Evolutionary conservation across 1,139 yeast genomes (phyloP), one percentile per base, ranked within the genome.

Genomic region (Zhuliangozyma blackwelliae): DNA sequence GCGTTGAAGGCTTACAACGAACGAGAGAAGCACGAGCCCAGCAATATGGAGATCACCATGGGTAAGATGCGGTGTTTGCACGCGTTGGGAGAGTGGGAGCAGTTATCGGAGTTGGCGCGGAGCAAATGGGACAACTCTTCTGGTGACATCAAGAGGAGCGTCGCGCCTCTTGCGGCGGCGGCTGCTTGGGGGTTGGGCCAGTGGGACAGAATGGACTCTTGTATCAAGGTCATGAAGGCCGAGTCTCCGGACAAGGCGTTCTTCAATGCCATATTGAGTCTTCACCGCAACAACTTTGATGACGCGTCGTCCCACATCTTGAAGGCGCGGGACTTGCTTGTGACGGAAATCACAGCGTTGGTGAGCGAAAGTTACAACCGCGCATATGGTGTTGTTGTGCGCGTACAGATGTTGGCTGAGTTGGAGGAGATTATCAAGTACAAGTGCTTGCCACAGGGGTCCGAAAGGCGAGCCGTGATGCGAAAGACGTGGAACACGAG

Each of bases 171-270:
- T 38, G 98, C 98, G 0, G 98, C 97, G 0, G 97, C 97, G 2
- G 97, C 98, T 1, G 88, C 97, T 1, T 92, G 98, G 98, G 97
- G 97, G n/a, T 68, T 92, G 34, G 92, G 92, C 2, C 94, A 88
- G 56, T 94, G 98, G 98, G 97, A 89, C 51, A 73, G 88, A 51
- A 90, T 94, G 92, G 97, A 88, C 53, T 76, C 85, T 8, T 94
- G 90, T 52, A 89, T 90, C 40, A 71, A 79, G 43, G 96, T 86
- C 0, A 88, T 94, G 95, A 88, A 88, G 48, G 67, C 79, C 1
- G 96, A 88, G 46, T 86, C 96, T 3, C 96, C 97, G 0, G 97
- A 94, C 53, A 79, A 89, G 41, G 94, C 96, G 1, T 94, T 92
- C 57, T 92, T 90, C 69, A 84, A 87, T 53, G 96, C 98, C 1